Evolutionary conservation across 2,329 filamentous ascomycete genomes (phyloP), one percentile per base, ranked within the genome.

Genomic region (Elsinoe australis): DNA sequence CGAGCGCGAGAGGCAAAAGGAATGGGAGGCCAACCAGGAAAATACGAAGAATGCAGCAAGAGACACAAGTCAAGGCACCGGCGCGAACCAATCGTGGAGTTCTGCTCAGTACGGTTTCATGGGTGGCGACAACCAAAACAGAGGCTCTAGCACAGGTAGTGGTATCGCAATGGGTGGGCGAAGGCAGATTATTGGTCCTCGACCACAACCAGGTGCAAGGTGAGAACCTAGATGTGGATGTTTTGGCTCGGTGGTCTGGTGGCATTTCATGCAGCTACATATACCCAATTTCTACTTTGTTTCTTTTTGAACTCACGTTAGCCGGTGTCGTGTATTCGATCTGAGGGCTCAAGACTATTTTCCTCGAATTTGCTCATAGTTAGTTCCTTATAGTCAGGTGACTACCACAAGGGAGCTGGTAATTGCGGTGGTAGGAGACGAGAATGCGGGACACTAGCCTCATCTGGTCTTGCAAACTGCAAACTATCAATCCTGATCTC

Each of bases 21-120:
- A 89, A 62, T 89, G 86, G 86, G 85, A 92, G 63, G 79, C 85
- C 53, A 71, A 79, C 1, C 86, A 90, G 64, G 72, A 79, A 58
- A 78, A 77, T 54, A 76, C 79, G 14, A 75, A 78, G 17, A 73
- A 73, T 49, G 73, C 76, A 0, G 70, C 71, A 4, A 71, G 70
- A 26, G 69, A 74, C 14, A 65, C 67, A 1, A 73, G 76, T 10
- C 79, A 83, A 18, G 82, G 82, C 0, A 76, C 79, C 33, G 80
- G 79, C 0, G 78, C 78, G n/a, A 83, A 83, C 0, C 69, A 85
- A 8, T 73, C 75, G 12, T 89, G 84, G 84, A 84, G 89, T 56
- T 80, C 87, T 8, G 77, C 80, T 49, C 83, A 87, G 66, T 87
- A 85, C 53, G 84, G 85, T 0, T 89, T 76, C 59, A 84, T 82